Evolutionary conservation across 2,329 filamentous ascomycete species (phyloP).

Genomic region (Aspergillus aculeatus): DNA sequence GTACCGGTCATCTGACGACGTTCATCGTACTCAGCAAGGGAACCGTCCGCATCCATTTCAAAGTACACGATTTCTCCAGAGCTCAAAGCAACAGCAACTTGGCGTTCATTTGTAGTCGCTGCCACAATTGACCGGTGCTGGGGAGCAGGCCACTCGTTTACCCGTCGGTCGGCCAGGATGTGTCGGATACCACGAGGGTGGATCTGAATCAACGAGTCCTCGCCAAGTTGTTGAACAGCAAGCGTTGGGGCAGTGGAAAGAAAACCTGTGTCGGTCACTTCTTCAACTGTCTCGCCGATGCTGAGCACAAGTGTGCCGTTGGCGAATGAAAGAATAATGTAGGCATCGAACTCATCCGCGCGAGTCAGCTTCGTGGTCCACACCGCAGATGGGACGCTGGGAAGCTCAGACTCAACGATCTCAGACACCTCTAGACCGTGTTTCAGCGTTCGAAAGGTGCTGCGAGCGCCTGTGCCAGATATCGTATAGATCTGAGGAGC

Average conservation of each 20-base stretch:
- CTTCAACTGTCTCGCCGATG: constrained; percentile 94
- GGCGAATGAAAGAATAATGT: constrained; percentile 90
- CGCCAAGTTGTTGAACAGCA: constrained; percentile 89
- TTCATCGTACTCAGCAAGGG: constrained; percentile 89
- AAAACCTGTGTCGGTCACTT: constrained; percentile 92
- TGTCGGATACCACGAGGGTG: constrained; percentile 96
- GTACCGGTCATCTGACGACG: constrained; percentile 94
- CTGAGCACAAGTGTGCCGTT: constrained; percentile 89
- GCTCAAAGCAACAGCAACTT: constrained; percentile 90
- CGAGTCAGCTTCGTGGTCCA: constrained; percentile 91
- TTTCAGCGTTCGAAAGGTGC: constrained; percentile 86
- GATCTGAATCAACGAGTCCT: constrained; percentile 88
- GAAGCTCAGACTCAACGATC: constrained; percentile 90
- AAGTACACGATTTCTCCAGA: constrained; percentile 98
- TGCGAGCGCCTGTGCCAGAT: constrained; percentile 83
- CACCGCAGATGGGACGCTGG: constrained; percentile 82
- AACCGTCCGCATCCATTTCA: constrained; percentile 90
- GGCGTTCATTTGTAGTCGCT: constrained; percentile 86
- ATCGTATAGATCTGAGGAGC: constrained; percentile 95
- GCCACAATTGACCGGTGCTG: constrained; percentile 94
- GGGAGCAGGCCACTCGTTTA: constrained; percentile 92
- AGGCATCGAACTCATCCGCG: constrained; percentile 83
- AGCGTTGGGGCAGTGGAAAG: constrained; percentile 83
- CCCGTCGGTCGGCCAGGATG: constrained; percentile 70
- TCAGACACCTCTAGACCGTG: constrained; percentile 92